These are phyloP conservation scores for Novymonas esmeraldas DNA, from an alignment of 208 protist species.

Conservation along the genomic window DNA sequence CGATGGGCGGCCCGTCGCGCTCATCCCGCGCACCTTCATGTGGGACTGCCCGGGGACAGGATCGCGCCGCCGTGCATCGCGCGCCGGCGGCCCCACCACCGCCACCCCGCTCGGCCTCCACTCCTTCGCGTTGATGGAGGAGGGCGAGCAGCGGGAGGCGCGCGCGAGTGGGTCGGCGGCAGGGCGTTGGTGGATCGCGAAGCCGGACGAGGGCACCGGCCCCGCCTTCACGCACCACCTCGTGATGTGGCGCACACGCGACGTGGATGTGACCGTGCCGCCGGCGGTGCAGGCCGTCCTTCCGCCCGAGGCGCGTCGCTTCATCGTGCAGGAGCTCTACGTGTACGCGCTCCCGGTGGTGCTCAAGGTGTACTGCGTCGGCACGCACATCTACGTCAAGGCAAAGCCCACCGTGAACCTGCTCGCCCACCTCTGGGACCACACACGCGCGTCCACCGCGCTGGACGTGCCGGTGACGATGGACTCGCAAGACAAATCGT, in stretches of 20 bases:
- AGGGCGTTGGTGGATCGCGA: slow-evolving; percentile 74
- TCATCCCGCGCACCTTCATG: slow-evolving; percentile 64
- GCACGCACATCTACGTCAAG: slow-evolving; percentile 53
- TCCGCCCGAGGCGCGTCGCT: slow-evolving; percentile 40
- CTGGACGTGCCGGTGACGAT: slow-evolving; percentile 50
- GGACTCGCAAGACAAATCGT: slow-evolving; percentile 62
- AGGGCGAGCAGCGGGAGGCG: neutral
- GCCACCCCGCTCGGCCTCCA: slow-evolving; percentile 22
- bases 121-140: slow-evolving; percentile 25
- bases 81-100: neutral
- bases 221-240: slow-evolving; percentile 78
- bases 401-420: slow-evolving; percentile 62
- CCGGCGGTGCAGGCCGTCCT: slow-evolving; percentile 47
- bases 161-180: slow-evolving; percentile 18
- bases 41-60: slow-evolving; percentile 31
- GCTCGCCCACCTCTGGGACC: slow-evolving; percentile 30
- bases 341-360: slow-evolving; percentile 65
- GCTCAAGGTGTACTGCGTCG: slow-evolving; percentile 87
- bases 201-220: slow-evolving; percentile 79
- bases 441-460: slow-evolving; percentile 13
- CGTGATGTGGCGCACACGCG: slow-evolving; percentile 54
- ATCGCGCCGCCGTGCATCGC: neutral
- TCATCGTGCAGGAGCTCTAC: slow-evolving; percentile 81
- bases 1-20: slow-evolving; percentile 24
- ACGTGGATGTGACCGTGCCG: slow-evolving; percentile 17